These are phyloP conservation scores for Theobroma cacao DNA, from an alignment of 345 rosid genomes.

Conservation along the genomic window DNA sequence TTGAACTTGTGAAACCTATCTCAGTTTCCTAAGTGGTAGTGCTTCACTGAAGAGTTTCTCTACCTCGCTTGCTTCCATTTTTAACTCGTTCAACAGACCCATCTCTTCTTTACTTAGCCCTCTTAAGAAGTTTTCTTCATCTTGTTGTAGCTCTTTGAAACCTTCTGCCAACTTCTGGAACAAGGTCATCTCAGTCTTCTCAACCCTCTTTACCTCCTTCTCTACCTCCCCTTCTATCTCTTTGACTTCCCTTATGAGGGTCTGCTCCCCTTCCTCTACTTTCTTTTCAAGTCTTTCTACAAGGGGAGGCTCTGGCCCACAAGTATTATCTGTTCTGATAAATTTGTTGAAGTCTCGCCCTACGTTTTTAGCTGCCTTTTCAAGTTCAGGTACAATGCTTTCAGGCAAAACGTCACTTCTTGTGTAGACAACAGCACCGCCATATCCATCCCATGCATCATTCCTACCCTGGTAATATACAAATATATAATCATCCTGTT, in stretches of 20 bases:
- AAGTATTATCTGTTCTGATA: slow-evolving; percentile 65
- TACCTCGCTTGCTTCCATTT: slow-evolving; percentile 83
- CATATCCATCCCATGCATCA: slow-evolving; percentile 99
- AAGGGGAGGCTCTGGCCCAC: slow-evolving; percentile 91
- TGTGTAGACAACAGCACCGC: slow-evolving; percentile 92
- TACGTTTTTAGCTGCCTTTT: slow-evolving; percentile 69
- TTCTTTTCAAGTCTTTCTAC: slow-evolving; percentile 89
- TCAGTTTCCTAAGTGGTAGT: slow-evolving; percentile 66
- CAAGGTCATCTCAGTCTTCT: slow-evolving; percentile 63
- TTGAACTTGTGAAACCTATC: slow-evolving; percentile 35
- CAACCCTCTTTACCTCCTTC: slow-evolving; percentile 42
- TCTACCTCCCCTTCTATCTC: slow-evolving; percentile 54
- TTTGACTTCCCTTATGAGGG: slow-evolving; percentile 68
- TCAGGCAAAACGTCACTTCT: slow-evolving; percentile 70
- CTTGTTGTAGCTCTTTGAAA: slow-evolving; percentile 59
- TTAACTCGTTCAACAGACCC: slow-evolving; percentile 57
- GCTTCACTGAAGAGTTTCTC: slow-evolving; percentile 78
- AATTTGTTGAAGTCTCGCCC: slow-evolving; percentile 81
- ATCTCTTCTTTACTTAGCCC: slow-evolving; percentile 74
- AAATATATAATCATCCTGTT: slow-evolving; percentile 70
- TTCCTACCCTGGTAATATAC: slow-evolving; percentile 87
- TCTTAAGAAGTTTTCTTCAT: slow-evolving; percentile 63
- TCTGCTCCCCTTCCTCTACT: slow-evolving; percentile 80
- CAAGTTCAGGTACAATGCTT: slow-evolving; percentile 78
- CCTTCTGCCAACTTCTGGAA: slow-evolving; percentile 77